Evolutionary conservation across 1,284 basidiomycete genomes (phyloP).

Genomic region (Tausonia pullulans): DNA sequence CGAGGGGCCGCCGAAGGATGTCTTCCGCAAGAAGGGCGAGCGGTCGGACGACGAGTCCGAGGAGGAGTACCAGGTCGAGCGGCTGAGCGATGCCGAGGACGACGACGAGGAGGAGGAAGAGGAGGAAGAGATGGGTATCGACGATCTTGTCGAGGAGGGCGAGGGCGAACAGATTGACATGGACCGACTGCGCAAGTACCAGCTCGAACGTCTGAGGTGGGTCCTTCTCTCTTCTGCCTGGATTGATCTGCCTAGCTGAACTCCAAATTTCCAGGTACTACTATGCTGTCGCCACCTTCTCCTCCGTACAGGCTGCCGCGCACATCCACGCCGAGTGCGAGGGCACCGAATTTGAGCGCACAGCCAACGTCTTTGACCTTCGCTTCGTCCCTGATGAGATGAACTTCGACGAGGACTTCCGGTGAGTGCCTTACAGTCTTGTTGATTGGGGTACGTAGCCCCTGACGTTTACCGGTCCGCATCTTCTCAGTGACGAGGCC

Average conservation of each 20-base stretch:
- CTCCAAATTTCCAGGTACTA: slow-evolving; percentile 58
- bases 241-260: neutral
- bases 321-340: slow-evolving; percentile 81
- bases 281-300: slow-evolving; percentile 90
- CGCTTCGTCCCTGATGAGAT: slow-evolving; percentile 90
- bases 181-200: slow-evolving; percentile 80
- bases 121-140: slow-evolving; percentile 20
- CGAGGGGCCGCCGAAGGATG: slow-evolving; percentile 78
- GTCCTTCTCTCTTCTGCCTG: slow-evolving; percentile 25
- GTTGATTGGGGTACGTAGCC: too few species aligned
- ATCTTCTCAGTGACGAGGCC: slow-evolving; percentile 61
- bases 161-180: slow-evolving; percentile 52
- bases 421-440: neutral
- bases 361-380: slow-evolving; percentile 91
- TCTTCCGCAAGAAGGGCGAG: slow-evolving; percentile 47
- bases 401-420: slow-evolving; percentile 67
- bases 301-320: slow-evolving; percentile 61
- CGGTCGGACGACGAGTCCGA: slow-evolving; percentile 14
- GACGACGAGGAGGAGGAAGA: slow-evolving; percentile 29
- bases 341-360: slow-evolving; percentile 90
- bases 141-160: slow-evolving; percentile 24
- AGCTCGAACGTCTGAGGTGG: slow-evolving; percentile 81
- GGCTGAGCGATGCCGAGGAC: slow-evolving; percentile 22
- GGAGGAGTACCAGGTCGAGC: slow-evolving; percentile 17
- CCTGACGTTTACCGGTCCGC: too few species aligned